Conservation (phyloP, 2,329 filamentous ascomycete genomes). For the Cladophialophora chaetospira region DNA sequence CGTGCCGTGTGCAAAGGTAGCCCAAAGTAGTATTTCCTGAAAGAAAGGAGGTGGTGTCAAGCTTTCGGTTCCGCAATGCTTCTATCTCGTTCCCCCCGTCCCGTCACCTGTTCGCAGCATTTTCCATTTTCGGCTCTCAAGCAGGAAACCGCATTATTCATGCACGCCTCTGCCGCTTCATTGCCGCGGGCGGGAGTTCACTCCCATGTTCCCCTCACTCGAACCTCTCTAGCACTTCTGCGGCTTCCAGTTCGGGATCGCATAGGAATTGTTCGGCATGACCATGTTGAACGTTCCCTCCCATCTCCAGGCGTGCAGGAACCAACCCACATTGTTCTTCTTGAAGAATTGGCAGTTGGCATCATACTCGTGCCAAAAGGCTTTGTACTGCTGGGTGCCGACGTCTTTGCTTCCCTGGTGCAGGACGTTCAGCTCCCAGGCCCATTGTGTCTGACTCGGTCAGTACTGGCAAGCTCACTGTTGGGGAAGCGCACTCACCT, state of each 20-base stretch:
- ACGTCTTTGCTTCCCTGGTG: conserved; percentile 18
- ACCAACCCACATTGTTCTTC: conserved; percentile 17
- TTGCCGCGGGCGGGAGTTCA: no score
- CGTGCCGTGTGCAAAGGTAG: neutral
- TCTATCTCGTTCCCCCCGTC: no score
- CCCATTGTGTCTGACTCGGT: conserved; percentile 21
- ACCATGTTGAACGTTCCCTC: conserved; percentile 17
- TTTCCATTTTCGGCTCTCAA: neutral
- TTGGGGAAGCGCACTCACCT: conserved; percentile 1
- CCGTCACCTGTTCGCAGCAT: no score
- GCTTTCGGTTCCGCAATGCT: no score
- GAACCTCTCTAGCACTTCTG: conserved; percentile 4
- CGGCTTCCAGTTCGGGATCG: conserved; percentile 13
- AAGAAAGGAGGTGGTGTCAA: no score
- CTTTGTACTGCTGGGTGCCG: conserved; percentile 7
- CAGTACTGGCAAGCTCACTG: no score
- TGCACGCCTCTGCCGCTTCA: no score
- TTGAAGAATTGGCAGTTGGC: conserved; percentile 16
- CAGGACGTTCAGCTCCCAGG: conserved; percentile 14
- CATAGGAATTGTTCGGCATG: conserved; percentile 12
- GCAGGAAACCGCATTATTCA: no score
- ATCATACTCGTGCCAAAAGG: conserved; percentile 11
- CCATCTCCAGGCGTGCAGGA: conserved; percentile 16
- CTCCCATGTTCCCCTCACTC: no score
- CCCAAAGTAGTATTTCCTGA: conserved; percentile 6